Conservation (phyloP, 2,329 filamentous ascomycete genomes). For the Paecilomyces sp. region DNA sequence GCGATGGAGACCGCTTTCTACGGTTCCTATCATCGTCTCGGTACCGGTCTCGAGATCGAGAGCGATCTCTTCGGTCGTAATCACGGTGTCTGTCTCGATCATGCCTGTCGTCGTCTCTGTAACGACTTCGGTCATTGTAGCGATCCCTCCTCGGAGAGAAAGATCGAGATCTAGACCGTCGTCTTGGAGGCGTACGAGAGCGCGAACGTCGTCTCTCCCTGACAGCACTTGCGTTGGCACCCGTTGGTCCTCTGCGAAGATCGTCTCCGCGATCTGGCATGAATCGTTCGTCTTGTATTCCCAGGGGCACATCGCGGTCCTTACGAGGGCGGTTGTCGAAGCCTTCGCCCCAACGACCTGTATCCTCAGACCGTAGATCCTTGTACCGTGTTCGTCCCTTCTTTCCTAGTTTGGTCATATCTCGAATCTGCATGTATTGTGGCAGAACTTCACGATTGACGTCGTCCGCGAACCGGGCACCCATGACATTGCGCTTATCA, state of each 20-base stretch:
- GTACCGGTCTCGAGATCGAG: constrained; percentile 9
- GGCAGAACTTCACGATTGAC: constrained; percentile 79
- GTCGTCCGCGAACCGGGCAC: constrained; percentile 74
- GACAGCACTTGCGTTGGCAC: constrained; percentile 40
- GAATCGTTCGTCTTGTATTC: constrained; percentile 40
- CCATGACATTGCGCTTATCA: constrained; percentile 77
- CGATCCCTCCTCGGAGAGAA: constrained; percentile 41
- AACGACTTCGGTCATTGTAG: constrained; percentile 39
- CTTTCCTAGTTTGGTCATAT: constrained; percentile 88
- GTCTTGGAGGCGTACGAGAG: constrained; percentile 25
- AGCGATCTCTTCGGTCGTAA: constrained; percentile 19
- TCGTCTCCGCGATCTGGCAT: constrained; percentile 35
- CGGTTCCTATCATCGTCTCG: constrained; percentile 22
- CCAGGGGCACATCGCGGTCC: constrained; percentile 24
- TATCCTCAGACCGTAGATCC: constrained; percentile 85
- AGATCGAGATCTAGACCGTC: constrained; percentile 43
- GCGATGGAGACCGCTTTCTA: constrained; percentile 36
- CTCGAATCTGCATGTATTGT: constrained; percentile 84
- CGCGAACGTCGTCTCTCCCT: constrained; percentile 23
- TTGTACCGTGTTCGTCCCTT: constrained; percentile 87
- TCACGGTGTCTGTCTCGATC: constrained; percentile 32
- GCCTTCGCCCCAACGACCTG: constrained; percentile 65
- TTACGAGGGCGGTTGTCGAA: constrained; percentile 18
- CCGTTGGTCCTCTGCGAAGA: constrained; percentile 31
- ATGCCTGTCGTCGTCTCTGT: constrained; percentile 52